Conservation (phyloP, 2,329 filamentous ascomycete species). For the Colletotrichum gloeosporioides region DNA sequence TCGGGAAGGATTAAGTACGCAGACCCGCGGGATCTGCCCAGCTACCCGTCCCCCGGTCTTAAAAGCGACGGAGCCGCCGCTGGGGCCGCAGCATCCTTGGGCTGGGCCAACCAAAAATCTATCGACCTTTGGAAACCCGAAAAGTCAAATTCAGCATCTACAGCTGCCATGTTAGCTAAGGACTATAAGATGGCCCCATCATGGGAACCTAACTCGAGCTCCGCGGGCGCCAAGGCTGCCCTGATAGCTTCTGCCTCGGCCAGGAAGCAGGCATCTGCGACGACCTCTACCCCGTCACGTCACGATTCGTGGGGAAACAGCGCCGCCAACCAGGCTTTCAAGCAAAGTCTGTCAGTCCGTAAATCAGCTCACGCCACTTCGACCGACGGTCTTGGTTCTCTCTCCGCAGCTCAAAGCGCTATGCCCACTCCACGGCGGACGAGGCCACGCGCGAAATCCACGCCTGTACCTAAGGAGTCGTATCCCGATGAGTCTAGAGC, state of each 20-base stretch:
- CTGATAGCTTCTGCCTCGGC: constrained; percentile 56
- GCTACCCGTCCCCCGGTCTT: constrained; percentile 73
- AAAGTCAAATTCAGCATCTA: constrained; percentile 55
- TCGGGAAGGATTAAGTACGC: constrained; percentile 70
- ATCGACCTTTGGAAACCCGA: constrained; percentile 72
- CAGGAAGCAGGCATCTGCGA: constrained; percentile 43
- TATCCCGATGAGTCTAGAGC: constrained; percentile 66
- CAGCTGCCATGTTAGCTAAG: constrained; percentile 45
- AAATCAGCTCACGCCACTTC: constrained; percentile 35
- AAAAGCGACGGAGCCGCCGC: constrained; percentile 65
- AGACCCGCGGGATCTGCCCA: constrained; percentile 74
- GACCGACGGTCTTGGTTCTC: constrained; percentile 55
- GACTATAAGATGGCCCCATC: constrained; percentile 50
- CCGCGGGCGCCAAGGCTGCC: constrained; percentile 77
- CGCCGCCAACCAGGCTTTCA: constrained; percentile 73
- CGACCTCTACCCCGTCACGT: constrained; percentile 44
- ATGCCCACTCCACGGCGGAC: constrained; percentile 55
- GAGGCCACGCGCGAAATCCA: constrained; percentile 69
- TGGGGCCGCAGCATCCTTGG: constrained; percentile 75
- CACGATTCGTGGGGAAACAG: constrained; percentile 64
- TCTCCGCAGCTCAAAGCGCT: constrained; percentile 80
- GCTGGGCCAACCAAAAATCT: constrained; percentile 72
- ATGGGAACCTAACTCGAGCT: constrained; percentile 68
- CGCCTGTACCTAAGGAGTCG: constrained; percentile 52
- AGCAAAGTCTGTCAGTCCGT: constrained; percentile 37